Evolutionary conservation across 148 eudicot species (phyloP).

Genomic region (Rhododendron simsii): DNA sequence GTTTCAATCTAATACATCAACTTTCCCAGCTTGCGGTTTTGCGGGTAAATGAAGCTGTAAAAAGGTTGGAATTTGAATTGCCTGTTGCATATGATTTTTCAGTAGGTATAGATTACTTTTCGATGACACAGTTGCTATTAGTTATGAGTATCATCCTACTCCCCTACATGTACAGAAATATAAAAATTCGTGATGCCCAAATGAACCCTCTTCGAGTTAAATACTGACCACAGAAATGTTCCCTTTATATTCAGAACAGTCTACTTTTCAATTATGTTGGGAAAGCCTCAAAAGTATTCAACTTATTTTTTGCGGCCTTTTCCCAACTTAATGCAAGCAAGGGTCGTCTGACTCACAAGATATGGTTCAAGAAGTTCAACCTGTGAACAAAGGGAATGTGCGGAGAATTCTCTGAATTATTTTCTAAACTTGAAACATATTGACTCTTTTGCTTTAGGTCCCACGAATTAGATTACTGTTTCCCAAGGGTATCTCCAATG

Average conservation of each 20-base stretch:
- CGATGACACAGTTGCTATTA: background rate
- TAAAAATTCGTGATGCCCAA: background rate
- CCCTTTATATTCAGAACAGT: background rate
- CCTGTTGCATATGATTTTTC: background rate
- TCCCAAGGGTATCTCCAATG: too few species aligned
- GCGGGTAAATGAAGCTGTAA: constrained; percentile 42
- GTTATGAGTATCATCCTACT: background rate
- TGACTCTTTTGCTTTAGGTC: too few species aligned
- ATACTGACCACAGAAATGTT: background rate
- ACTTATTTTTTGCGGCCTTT: background rate
- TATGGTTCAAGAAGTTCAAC: background rate
- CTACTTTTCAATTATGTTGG: background rate
- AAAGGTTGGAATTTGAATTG: constrained; percentile 19
- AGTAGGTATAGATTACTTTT: background rate
- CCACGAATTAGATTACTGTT: too few species aligned
- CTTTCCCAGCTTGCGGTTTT: constrained; percentile 55
- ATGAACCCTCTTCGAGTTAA: background rate
- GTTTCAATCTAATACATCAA: constrained; percentile 39
- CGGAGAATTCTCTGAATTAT: background rate
- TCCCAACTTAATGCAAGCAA: background rate
- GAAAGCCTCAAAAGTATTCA: background rate
- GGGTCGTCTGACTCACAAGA: background rate
- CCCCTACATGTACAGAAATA: background rate
- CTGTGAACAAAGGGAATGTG: background rate
- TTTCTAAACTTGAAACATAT: too few species aligned